Base-by-base conservation (phyloP, 441 rosid species). In the Cnidoscolus chayamansa region DNA sequence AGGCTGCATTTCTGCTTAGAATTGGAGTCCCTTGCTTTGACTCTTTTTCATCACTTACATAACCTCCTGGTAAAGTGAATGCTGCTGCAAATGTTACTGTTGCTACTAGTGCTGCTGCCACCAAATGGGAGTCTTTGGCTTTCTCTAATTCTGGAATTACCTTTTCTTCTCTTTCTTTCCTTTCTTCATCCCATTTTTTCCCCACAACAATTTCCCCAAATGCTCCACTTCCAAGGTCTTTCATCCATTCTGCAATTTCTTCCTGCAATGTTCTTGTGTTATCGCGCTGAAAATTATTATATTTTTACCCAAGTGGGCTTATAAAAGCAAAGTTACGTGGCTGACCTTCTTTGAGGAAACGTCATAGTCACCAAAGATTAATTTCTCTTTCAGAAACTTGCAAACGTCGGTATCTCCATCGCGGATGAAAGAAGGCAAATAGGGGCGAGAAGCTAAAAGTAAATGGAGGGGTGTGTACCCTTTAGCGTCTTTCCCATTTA, bases 81-180 rank as follows among this genome's bases (percentile, higher is more conserved):
- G 67, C 67, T 16, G 74, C 67, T 32, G 74, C 74, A 49, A 71
- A 71, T 1, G 74, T 49, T 60, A 71, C 74, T 0, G 74, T 71
- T 49, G 74, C 74, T 60, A 71, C 66, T 0, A 71, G 59, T 2
- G 51, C 72, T 17, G 72, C 37, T 8, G 56, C 72, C 4, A 68
- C 72, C 31, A 68, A 19, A 37, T 37, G 43, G 1, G 72, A 68
- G 51, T 68, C 72, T 11, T 40, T 68, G 2, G 53, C 2, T 68
- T 30, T 68, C 72, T 68, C 72, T 4, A 68, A 68, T 37, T 40
- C 53, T 9, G 60, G 48, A 30, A 67, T 25, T 2, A 67, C 72
- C 56, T 55, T 56, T 35, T 50, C 62, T n/a, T 40, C 63, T 11
- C 40, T 67, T 13, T 67, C 70, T 31, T 67, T 59, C 9, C 51